phyloP scores from a whole-genome alignment of 108 stramenopile genomes.

The Skeletonema potamos region DNA sequence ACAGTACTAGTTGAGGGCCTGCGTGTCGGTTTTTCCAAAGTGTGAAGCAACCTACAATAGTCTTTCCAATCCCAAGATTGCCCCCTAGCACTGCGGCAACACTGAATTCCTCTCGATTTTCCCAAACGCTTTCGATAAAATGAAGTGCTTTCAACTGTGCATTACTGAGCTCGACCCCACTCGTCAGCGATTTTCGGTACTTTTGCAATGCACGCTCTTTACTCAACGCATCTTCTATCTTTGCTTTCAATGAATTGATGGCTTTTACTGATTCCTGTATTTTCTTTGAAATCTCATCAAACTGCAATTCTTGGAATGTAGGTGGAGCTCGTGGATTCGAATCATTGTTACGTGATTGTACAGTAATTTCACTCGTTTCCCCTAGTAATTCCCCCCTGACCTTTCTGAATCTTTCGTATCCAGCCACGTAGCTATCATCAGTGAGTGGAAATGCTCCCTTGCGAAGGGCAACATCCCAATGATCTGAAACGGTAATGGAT shows the following conservation, averaged over 20 bases:
- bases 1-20: slow-evolving; percentile 67
- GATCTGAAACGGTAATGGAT: slow-evolving; percentile 5
- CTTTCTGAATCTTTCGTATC: slow-evolving; percentile 5
- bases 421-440: not conserved
- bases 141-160: slow-evolving; percentile 19
- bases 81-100: slow-evolving; percentile 55
- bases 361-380: not conserved
- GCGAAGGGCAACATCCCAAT: slow-evolving; percentile 17
- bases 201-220: slow-evolving; percentile 12
- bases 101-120: not conserved
- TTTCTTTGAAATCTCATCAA: slow-evolving; percentile 16
- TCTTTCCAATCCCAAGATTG: slow-evolving; percentile 58
- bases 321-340: not conserved
- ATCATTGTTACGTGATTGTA: not conserved
- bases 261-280: slow-evolving; percentile 3
- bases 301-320: slow-evolving; percentile 8
- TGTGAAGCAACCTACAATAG: slow-evolving; percentile 50
- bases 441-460: not conserved
- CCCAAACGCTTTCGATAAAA: slow-evolving; percentile 39
- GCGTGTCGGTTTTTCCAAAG: slow-evolving; percentile 51
- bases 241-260: not conserved
- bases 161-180: slow-evolving; percentile 22
- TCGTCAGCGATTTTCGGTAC: not conserved
- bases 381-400: not conserved
- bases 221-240: not conserved